A percentile compares a stretch with the other conserved stretches of the same genome.
Conservation (phyloP, 805 yeast species). For the Teunomyces kruisii region DNA sequence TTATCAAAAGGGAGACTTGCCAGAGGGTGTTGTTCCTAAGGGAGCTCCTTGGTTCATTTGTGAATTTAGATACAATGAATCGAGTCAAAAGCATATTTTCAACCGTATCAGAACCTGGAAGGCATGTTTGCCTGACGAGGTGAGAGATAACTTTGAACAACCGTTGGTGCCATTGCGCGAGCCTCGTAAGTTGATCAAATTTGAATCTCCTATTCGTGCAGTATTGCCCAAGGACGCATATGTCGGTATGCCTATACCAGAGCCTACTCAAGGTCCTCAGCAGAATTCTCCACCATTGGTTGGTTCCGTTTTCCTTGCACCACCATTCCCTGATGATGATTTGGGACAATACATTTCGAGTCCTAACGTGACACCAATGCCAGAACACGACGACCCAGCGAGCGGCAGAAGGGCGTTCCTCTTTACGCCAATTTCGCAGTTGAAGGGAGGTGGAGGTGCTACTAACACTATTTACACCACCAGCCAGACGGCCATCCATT, state of each 20-base stretch:
- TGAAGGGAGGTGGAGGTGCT: slow-evolving; percentile 34
- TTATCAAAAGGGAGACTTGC: slow-evolving; percentile 93
- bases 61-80: slow-evolving; percentile 91
- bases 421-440: slow-evolving; percentile 46
- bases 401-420: slow-evolving; percentile 40
- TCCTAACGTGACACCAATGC: slow-evolving; percentile 38
- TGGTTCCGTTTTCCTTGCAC: slow-evolving; percentile 85
- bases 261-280: slow-evolving; percentile 75
- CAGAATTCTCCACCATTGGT: slow-evolving; percentile 88
- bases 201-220: slow-evolving; percentile 82
- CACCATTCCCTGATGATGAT: slow-evolving; percentile 76
- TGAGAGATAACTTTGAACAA: slow-evolving; percentile 77
- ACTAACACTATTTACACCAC: slow-evolving; percentile 17
- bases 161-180: slow-evolving; percentile 68
- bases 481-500: slow-evolving; percentile 16
- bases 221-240: slow-evolving; percentile 74
- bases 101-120: slow-evolving; percentile 98
- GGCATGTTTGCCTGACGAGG: slow-evolving; percentile 96
- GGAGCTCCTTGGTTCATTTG: slow-evolving; percentile 90
- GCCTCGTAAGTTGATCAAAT: slow-evolving; percentile 67
- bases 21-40: slow-evolving; percentile 53
- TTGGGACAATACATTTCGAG: slow-evolving; percentile 63
- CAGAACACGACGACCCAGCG: slow-evolving; percentile 38
- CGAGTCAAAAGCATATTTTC: slow-evolving; percentile 67
- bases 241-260: slow-evolving; percentile 73